Conservation (phyloP, 2,329 filamentous ascomycete species). For the Malbranchea zuffiana region DNA sequence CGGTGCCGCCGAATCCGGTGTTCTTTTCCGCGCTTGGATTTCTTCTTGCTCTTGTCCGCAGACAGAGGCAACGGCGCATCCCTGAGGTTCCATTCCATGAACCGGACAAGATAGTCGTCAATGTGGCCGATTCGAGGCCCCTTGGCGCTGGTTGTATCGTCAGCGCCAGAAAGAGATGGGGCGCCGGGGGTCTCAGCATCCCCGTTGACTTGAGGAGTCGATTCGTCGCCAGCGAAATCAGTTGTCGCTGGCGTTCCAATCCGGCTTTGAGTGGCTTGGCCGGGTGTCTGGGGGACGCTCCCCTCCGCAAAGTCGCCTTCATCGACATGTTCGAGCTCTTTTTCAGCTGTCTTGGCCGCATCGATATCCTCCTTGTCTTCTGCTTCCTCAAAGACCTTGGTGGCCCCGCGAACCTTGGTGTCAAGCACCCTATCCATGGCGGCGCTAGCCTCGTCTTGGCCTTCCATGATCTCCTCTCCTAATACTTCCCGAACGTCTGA, state of each 20-base stretch:
- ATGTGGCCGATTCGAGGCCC: constrained; percentile 48
- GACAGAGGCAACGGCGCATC: constrained; percentile 40
- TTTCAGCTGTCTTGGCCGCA: constrained; percentile 77
- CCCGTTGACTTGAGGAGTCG: constrained; percentile 5
- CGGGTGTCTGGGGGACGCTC: constrained; percentile 27
- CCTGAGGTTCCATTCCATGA: constrained; percentile 51
- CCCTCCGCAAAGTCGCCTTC: constrained; percentile 74
- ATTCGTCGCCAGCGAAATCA: constrained; percentile 26
- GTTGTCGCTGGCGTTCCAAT: constrained; percentile 27
- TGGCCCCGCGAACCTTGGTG: constrained; percentile 52
- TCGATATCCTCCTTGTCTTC: constrained; percentile 88
- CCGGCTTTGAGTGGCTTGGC: constrained; percentile 21
- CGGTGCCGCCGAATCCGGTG: constrained; percentile 30
- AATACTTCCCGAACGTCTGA: constrained; percentile 59
- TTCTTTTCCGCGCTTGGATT: constrained; percentile 38
- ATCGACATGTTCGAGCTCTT: constrained; percentile 73
- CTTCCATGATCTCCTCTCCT: constrained; percentile 41
- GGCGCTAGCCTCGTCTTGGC: constrained; percentile 61
- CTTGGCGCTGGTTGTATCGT: constrained; percentile 24
- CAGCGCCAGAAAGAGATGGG: constrained; percentile 19
- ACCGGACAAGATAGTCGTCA: constrained; percentile 63
- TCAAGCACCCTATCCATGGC: constrained; percentile 81
- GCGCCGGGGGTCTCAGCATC: constrained; percentile 14
- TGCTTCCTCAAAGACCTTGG: constrained; percentile 70
- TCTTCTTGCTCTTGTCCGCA: constrained; percentile 39